phyloP scores from a whole-genome alignment of 805 yeast genomes.

The Candida piceae region DNA sequence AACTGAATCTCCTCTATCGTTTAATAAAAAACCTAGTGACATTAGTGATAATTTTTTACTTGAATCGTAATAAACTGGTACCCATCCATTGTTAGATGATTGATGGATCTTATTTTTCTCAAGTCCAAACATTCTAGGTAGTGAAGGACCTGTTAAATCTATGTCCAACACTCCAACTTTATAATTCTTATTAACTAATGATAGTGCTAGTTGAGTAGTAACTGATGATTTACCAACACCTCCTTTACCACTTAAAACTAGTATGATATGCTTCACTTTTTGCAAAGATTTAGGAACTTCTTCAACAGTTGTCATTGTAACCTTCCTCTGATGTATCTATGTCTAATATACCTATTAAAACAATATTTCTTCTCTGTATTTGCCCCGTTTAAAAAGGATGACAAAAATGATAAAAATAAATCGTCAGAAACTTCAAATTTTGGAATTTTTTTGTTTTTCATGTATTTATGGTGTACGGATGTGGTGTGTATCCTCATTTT shows the following conservation, averaged over 20 bases:
- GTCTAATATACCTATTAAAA: too few species aligned
- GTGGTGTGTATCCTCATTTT: not conserved
- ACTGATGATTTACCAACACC: conserved; percentile 98
- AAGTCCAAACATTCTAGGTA: conserved; percentile 94
- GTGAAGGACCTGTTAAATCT: conserved; percentile 93
- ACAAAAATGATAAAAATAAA: too few species aligned
- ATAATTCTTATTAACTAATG: conserved; percentile 62
- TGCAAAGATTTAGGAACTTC: conserved; percentile 26
- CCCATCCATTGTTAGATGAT: conserved; percentile 86
- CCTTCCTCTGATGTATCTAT: not conserved
- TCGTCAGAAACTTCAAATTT: too few species aligned
- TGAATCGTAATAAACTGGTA: conserved; percentile 63
- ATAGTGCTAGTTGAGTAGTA: conserved; percentile 89
- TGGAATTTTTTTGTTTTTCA: too few species aligned
- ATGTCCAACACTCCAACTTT: conserved; percentile 94
- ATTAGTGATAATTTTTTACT: conserved; percentile 56
- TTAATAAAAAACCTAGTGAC: conserved; percentile 83
- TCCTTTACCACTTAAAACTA: conserved; percentile 90
- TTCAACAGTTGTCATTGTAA: conserved; percentile 9
- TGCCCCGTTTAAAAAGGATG: too few species aligned
- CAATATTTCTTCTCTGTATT: too few species aligned
- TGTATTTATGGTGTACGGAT: not conserved
- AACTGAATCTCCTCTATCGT: conserved; percentile 81
- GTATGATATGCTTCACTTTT: conserved; percentile 67
- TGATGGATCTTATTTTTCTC: conserved; percentile 79